A percentile compares a stretch with the other conserved stretches of the same genome.
phyloP scores from a whole-genome alignment of 176 grass and related monocot species.

The Eleusine coracana region DNA sequence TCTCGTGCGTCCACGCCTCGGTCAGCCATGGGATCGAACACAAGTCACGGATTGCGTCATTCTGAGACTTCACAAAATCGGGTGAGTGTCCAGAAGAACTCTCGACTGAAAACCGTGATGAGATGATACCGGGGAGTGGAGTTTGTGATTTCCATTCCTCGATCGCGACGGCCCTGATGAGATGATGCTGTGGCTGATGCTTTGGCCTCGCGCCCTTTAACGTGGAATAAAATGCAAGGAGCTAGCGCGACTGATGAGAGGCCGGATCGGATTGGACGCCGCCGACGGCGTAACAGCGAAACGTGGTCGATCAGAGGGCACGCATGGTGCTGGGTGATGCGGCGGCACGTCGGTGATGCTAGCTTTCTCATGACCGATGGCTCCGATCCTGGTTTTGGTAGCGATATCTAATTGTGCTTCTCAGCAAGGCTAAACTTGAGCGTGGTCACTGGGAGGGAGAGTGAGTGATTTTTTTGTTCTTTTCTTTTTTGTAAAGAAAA shows the following conservation, averaged over 20 bases:
- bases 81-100: neutral
- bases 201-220: too few relatives aligned
- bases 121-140: too few relatives aligned
- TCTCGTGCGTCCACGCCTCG: neutral
- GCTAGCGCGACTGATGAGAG: neutral
- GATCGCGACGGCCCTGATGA: too few relatives aligned
- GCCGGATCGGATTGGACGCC: neutral
- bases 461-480: neutral
- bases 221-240: neutral
- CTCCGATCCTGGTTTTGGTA: neutral
- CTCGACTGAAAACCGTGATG: too few relatives aligned
- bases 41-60: neutral
- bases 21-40: neutral
- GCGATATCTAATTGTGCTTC: too few relatives aligned
- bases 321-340: neutral
- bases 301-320: neutral
- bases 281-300: neutral
- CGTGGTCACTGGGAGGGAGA: constrained; percentile 1
- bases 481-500: neutral
- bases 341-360: constrained; percentile 12
- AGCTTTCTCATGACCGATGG: neutral
- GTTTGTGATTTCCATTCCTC: too few relatives aligned
- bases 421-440: constrained; percentile 9
- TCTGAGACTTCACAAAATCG: neutral
- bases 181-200: too few relatives aligned